Conservation (phyloP, 2,329 filamentous ascomycete genomes). For the Cladosporium sp. region DNA sequence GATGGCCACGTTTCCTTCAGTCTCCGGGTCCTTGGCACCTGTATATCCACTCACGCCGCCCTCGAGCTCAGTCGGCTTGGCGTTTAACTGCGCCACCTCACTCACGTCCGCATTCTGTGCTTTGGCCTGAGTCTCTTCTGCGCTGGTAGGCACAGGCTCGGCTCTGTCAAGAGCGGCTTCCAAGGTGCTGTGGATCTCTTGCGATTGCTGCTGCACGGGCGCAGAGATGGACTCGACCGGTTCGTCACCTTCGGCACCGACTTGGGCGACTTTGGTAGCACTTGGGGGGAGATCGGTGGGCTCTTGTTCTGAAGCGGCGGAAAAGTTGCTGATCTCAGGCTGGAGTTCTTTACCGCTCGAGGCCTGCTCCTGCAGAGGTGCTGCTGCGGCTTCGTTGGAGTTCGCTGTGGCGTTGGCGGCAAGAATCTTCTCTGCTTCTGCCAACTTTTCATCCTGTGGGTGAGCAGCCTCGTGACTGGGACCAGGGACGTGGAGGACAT, state of each 20-base stretch:
- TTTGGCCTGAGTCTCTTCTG: constrained; percentile 16
- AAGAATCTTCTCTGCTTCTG: constrained; percentile 23
- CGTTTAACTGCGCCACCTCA: constrained; percentile 6
- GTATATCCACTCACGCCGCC: constrained; percentile 6
- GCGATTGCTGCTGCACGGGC: constrained; percentile 16
- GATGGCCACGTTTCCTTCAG: constrained; percentile 31
- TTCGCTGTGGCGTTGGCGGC: constrained; percentile 24
- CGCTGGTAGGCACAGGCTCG: constrained; percentile 14
- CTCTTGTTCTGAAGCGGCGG: background rate
- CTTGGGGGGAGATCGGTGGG: background rate
- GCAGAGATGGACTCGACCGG: constrained; percentile 17
- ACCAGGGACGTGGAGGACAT: constrained; percentile 33
- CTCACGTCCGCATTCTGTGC: constrained; percentile 15
- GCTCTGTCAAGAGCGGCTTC: constrained; percentile 20
- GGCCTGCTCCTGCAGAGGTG: constrained; percentile 16
- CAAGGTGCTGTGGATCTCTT: constrained; percentile 19
- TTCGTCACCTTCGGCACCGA: constrained; percentile 16
- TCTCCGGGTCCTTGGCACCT: constrained; percentile 23
- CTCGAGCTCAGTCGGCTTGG: constrained; percentile 27
- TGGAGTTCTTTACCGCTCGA: background rate
- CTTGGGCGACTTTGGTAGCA: constrained; percentile 6
- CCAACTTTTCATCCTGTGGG: background rate
- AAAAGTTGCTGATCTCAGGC: constrained; percentile 13
- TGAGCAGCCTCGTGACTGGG: constrained; percentile 6
- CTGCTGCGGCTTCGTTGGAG: constrained; percentile 22